These are phyloP conservation scores for Leccinum longicurvipes DNA, from an alignment of 768 basidiomycete genomes.

Conservation along the genomic window DNA sequence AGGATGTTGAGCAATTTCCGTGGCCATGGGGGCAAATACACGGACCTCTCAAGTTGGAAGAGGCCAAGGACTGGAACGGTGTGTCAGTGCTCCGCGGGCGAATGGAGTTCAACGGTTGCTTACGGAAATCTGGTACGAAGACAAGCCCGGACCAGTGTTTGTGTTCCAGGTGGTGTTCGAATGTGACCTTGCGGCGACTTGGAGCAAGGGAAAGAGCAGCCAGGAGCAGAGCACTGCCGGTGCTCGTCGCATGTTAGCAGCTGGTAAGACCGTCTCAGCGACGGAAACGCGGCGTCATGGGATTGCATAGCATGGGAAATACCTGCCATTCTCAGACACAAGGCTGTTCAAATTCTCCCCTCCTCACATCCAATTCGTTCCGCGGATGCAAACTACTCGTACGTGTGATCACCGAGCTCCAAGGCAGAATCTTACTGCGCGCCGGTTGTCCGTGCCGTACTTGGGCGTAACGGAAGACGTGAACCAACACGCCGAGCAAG, in stretches of 20 bases:
- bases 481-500: background rate
- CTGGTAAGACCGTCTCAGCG: background rate
- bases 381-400: background rate
- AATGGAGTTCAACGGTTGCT: slow-evolving; percentile 2
- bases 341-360: no score
- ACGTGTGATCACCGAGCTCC: no score
- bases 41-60: slow-evolving; percentile 18
- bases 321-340: background rate
- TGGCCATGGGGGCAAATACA: background rate
- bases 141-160: slow-evolving; percentile 12
- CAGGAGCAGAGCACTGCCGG: slow-evolving; percentile 11
- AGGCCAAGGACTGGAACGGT: slow-evolving; percentile 16
- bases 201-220: slow-evolving; percentile 13
- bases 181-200: slow-evolving; percentile 4
- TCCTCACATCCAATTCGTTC: no score
- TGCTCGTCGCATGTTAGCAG: slow-evolving; percentile 25
- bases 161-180: slow-evolving; percentile 18
- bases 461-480: background rate
- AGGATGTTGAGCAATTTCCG: background rate
- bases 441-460: background rate
- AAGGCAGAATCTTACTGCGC: no score
- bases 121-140: slow-evolving; percentile 27
- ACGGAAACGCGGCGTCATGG: background rate
- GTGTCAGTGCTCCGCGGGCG: slow-evolving; percentile 11
- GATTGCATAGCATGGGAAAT: slow-evolving; percentile 14